phyloP scores from a whole-genome alignment of 345 rosid species.

The Rhodamnia argentea region DNA sequence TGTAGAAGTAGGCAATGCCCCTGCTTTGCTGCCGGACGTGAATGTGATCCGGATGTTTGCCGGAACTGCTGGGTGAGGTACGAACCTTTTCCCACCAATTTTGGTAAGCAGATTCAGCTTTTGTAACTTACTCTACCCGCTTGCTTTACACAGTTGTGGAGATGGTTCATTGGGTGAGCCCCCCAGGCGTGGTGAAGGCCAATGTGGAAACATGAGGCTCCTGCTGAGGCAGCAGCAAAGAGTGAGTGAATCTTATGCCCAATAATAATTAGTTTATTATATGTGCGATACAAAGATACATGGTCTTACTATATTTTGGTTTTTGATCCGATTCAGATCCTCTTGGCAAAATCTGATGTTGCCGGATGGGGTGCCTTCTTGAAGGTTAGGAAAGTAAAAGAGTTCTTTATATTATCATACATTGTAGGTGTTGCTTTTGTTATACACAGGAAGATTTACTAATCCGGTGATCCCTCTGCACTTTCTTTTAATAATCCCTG shows the following conservation, averaged over 20 bases:
- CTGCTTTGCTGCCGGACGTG: slow-evolving; percentile 98
- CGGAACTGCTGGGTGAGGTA: slow-evolving; percentile 83
- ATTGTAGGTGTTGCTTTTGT: not conserved
- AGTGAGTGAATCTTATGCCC: slow-evolving; percentile 17
- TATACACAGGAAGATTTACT: not conserved
- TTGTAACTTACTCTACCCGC: not conserved
- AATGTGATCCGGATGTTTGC: slow-evolving; percentile 99
- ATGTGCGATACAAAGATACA: not conserved
- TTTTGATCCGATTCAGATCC: slow-evolving; percentile 39
- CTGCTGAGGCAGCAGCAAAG: slow-evolving; percentile 72
- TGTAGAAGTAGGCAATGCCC: slow-evolving; percentile 99
- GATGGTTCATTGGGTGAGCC: slow-evolving; percentile 63
- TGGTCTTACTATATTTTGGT: slow-evolving; percentile 1
- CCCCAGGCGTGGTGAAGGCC: slow-evolving; percentile 56
- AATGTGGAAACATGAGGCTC: slow-evolving; percentile 84
- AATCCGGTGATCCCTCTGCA: not conserved
- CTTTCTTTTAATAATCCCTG: not conserved
- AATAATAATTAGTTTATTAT: not conserved
- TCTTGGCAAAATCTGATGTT: slow-evolving; percentile 82
- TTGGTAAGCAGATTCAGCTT: not conserved
- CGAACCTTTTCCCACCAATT: not conserved
- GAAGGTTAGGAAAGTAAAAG: slow-evolving; percentile 36
- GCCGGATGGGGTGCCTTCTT: slow-evolving; percentile 99
- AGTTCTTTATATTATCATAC: not conserved
- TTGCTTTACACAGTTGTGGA: slow-evolving; percentile 50